These are phyloP conservation scores for Dictyophora rubrovolvata DNA, from an alignment of 768 basidiomycete species.

Conservation along the genomic window DNA sequence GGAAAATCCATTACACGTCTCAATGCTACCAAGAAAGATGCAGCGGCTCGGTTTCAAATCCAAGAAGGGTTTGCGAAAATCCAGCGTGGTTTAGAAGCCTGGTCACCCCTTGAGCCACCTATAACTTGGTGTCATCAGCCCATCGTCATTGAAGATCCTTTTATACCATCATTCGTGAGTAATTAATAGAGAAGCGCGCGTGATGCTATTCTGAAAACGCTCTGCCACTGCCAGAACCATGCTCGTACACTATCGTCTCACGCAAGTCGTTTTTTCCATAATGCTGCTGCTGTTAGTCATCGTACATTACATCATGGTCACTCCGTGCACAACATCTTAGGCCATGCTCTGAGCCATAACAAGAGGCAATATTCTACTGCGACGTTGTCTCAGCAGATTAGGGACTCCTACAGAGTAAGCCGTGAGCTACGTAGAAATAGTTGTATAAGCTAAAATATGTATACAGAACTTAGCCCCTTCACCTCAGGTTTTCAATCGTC, in stretches of 20 bases:
- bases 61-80: background rate
- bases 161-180: slow-evolving; percentile 12
- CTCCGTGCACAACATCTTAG: background rate
- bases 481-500: background rate
- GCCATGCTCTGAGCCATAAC: background rate
- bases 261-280: slow-evolving; percentile 2
- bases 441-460: background rate
- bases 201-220: background rate
- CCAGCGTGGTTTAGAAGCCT: background rate
- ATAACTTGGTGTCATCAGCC: slow-evolving; percentile 12
- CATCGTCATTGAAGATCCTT: slow-evolving; percentile 19
- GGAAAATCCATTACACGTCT: background rate
- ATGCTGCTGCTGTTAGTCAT: background rate
- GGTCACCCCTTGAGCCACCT: background rate
- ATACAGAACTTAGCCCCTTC: slow-evolving; percentile 6
- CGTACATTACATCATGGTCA: background rate
- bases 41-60: background rate
- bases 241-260: background rate
- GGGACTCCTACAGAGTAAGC: slow-evolving; percentile 5
- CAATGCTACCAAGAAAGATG: background rate
- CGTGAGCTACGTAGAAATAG: background rate
- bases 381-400: background rate
- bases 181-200: background rate
- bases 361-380: slow-evolving; percentile 1
- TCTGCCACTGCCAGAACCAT: slow-evolving; percentile 2